phyloP scores from a whole-genome alignment of 768 basidiomycete species.

The Russula sp. region DNA sequence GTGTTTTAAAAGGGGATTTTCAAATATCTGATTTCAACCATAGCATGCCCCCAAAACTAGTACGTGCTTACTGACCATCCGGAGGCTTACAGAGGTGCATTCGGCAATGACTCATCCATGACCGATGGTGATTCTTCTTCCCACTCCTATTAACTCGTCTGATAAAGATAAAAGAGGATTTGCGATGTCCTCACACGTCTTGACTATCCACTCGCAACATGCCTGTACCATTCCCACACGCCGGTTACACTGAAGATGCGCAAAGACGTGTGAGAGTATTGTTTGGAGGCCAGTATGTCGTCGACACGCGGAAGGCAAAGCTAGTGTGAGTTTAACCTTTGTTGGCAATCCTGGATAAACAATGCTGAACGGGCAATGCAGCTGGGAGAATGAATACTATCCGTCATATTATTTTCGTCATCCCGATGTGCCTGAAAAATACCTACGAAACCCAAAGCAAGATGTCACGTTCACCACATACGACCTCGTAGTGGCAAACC shows the following conservation, averaged over 20 bases:
- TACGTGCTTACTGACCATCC: neutral
- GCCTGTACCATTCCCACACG: slow-evolving; percentile 21
- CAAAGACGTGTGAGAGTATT: slow-evolving; percentile 54
- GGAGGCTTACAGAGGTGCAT: no score
- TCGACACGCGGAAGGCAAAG: slow-evolving; percentile 56
- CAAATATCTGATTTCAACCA: neutral
- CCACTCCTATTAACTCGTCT: no score
- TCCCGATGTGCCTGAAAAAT: slow-evolving; percentile 46
- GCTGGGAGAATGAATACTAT: slow-evolving; percentile 56
- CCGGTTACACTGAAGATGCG: slow-evolving; percentile 44
- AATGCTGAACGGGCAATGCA: slow-evolving; percentile 29
- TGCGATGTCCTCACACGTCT: neutral
- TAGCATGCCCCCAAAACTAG: no score
- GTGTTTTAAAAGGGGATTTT: fast-evolving
- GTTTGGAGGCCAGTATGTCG: slow-evolving; percentile 45
- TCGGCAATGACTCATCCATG: no score
- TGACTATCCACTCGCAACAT: neutral
- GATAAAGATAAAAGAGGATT: neutral
- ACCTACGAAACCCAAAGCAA: slow-evolving; percentile 37
- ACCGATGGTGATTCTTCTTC: no score
- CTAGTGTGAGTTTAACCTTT: slow-evolving; percentile 48
- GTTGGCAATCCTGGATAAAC: neutral
- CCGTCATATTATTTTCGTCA: slow-evolving; percentile 54
- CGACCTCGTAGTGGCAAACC: slow-evolving; percentile 47
- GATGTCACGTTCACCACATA: slow-evolving; percentile 41